phyloP scores from a whole-genome alignment of 805 yeast genomes.

The Tetrapisispora phaffii region DNA sequence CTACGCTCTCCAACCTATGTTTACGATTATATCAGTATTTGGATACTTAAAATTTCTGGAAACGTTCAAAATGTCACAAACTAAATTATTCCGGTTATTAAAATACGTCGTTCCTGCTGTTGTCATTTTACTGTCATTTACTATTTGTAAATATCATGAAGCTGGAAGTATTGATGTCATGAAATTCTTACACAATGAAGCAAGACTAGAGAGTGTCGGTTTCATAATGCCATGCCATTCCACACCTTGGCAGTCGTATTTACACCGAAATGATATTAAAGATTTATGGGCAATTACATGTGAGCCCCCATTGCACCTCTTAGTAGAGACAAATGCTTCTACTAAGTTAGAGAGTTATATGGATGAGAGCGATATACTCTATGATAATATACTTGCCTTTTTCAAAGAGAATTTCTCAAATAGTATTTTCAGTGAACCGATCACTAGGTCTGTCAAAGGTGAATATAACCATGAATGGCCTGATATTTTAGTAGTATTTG shows the following conservation, averaged over 20 bases:
- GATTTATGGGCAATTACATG: constrained; percentile 76
- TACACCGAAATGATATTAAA: constrained; percentile 47
- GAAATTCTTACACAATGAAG: constrained; percentile 37
- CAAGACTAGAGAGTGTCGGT: constrained; percentile 47
- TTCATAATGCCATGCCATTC: constrained; percentile 95
- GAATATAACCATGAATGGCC: constrained; percentile 51
- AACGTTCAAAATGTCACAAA: constrained; percentile 5
- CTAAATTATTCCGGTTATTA: neutral
- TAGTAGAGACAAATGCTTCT: constrained; percentile 23
- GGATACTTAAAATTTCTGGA: constrained; percentile 14
- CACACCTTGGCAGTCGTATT: constrained; percentile 84
- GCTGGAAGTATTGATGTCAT: constrained; percentile 73
- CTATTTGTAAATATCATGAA: constrained; percentile 67
- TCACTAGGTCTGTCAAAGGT: constrained; percentile 7
- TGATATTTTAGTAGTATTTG: constrained; percentile 60
- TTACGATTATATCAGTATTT: constrained; percentile 43
- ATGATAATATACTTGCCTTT: constrained; percentile 53
- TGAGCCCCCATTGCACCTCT: constrained; percentile 64
- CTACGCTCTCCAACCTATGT: constrained; percentile 72
- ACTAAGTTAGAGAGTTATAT: constrained; percentile 39
- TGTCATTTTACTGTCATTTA: constrained; percentile 18
- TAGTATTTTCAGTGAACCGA: constrained; percentile 16
- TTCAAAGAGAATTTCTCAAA: constrained; percentile 44
- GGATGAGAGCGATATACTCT: constrained; percentile 84
- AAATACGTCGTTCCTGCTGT: constrained; percentile 16